Percentiles rank a stretch among this genome's conserved stretches.
These are phyloP conservation scores for Fusarium hostae DNA, from an alignment of 2,329 filamentous ascomycete genomes.

Conservation along the genomic window DNA sequence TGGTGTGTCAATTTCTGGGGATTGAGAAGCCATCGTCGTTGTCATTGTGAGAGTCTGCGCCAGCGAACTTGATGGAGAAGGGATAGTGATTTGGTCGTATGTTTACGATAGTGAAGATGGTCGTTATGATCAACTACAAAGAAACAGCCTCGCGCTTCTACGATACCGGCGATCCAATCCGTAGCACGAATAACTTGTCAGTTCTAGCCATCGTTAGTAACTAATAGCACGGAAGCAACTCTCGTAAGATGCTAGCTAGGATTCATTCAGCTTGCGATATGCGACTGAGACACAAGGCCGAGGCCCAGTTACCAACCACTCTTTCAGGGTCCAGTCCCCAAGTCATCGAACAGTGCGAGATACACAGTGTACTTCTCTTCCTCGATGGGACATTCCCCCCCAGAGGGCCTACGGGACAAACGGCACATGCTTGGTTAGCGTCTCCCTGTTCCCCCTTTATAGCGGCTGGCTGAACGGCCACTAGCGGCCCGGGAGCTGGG, in stretches of 20 bases:
- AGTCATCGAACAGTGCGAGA: background rate
- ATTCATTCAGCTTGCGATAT: background rate
- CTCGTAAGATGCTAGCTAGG: background rate
- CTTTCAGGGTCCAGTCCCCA: background rate
- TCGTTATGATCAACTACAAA: background rate
- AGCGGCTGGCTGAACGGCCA: background rate
- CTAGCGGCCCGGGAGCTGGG: constrained; percentile 1
- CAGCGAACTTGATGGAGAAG: too few species aligned
- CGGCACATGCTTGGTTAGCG: background rate
- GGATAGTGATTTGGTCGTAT: background rate
- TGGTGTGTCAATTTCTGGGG: background rate
- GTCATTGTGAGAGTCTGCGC: background rate
- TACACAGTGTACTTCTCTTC: background rate
- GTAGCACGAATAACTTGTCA: background rate
- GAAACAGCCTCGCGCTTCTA: background rate
- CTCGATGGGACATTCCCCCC: background rate
- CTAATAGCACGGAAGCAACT: background rate
- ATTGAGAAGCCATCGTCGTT: background rate
- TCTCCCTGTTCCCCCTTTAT: background rate
- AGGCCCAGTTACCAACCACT: background rate
- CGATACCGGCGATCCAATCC: background rate
- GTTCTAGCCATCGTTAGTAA: background rate
- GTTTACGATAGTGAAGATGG: background rate
- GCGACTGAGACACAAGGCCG: background rate
- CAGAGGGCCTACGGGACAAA: background rate